Percentiles rank a stretch among this genome's conserved stretches.
Evolutionary conservation across 257 asterid genomes (phyloP).

Genomic region (Misopates orontium): DNA sequence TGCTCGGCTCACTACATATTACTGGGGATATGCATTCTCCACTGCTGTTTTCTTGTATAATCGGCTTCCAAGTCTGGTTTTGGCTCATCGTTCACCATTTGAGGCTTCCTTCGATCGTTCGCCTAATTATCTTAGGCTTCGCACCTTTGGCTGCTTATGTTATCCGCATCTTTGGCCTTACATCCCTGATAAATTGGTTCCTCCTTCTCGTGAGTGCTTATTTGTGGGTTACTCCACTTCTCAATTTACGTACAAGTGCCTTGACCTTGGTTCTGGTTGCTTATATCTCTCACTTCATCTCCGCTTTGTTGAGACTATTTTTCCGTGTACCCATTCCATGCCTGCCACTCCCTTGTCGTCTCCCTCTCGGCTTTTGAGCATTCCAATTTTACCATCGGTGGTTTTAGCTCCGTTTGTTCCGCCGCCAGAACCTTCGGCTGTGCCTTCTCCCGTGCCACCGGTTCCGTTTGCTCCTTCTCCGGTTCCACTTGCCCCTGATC

Average conservation of each 20-base stretch:
- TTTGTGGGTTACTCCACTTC: background rate
- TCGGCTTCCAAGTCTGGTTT: background rate
- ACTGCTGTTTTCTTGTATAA: background rate
- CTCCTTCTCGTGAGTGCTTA: background rate
- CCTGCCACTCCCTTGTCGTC: no score
- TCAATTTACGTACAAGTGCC: background rate
- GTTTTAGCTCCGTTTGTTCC: background rate
- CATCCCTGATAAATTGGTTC: background rate
- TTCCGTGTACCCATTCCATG: background rate
- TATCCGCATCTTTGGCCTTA: background rate
- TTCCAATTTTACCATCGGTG: no score
- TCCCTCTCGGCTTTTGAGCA: no score
- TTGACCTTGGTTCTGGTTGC: background rate
- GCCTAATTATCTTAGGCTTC: background rate
- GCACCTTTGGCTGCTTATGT: background rate
- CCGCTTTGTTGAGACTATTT: background rate
- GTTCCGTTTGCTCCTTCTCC: background rate
- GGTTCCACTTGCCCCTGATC: background rate
- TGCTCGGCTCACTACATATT: background rate
- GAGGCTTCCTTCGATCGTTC: background rate
- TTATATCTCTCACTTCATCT: background rate
- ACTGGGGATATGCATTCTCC: background rate
- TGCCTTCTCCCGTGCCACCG: no score
- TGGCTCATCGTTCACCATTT: background rate
- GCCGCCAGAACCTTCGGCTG: no score